A percentile compares a stretch with the other conserved stretches of the same genome.
Evolutionary conservation across 345 rosid genomes (phyloP).

Genomic region (Combretum micranthum): DNA sequence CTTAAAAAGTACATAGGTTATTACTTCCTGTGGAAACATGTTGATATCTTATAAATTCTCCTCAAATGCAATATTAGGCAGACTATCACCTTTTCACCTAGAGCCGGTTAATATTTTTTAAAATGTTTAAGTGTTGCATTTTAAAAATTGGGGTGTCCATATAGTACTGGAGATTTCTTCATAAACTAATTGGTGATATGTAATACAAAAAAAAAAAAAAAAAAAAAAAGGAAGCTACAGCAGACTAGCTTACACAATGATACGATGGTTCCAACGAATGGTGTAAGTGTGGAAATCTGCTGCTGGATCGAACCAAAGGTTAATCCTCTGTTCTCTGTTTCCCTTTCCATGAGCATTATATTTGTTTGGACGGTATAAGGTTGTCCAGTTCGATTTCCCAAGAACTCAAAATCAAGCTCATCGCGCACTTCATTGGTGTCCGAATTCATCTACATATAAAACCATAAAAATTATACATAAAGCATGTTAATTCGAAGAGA

Average conservation of each 20-base stretch:
- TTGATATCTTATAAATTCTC: no score
- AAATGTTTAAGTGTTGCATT: no score
- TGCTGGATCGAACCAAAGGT: conserved; percentile 94
- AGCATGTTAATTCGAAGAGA: not conserved
- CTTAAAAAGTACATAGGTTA: no score
- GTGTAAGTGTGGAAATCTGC: conserved; percentile 63
- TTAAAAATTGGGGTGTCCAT: no score
- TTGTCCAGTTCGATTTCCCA: conserved; percentile 83
- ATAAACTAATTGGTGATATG: no score
- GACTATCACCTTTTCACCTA: no score
- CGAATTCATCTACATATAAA: conserved; percentile 74
- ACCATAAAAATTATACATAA: conserved; percentile 3
- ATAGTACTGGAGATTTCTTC: no score
- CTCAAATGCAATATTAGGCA: no score
- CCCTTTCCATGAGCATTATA: conserved; percentile 85
- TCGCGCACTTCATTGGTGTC: conserved; percentile 58
- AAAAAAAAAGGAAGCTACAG: no score
- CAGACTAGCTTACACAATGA: conserved; percentile 59
- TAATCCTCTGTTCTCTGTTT: conserved; percentile 77
- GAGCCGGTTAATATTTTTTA: no score
- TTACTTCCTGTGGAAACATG: no score
- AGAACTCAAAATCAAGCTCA: conserved; percentile 86
- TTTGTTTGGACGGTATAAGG: conserved; percentile 94
- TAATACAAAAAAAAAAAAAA: not conserved
- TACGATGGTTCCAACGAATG: conserved; percentile 70